Evolutionary conservation across 1,284 basidiomycete species (phyloP).

Genomic region (Microbotryomycetes sp.): DNA sequence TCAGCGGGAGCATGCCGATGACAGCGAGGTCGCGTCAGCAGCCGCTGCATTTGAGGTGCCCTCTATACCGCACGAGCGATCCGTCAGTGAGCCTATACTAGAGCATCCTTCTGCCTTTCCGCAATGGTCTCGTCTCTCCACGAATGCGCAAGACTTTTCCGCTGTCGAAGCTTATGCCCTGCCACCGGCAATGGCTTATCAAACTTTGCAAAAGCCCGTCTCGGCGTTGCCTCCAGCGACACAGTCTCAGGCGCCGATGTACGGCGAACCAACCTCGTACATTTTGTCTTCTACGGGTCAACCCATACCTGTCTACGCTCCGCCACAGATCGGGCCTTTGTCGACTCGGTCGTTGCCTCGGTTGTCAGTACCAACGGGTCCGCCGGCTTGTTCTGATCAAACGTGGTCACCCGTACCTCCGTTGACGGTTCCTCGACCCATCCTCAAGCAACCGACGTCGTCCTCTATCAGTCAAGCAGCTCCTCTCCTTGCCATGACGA

Average conservation of each 20-base stretch:
- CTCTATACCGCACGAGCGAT: neutral
- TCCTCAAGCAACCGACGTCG: too few species aligned
- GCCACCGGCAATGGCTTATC: neutral
- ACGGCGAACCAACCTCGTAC: constrained; percentile 15
- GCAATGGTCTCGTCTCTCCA: neutral
- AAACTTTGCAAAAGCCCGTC: neutral
- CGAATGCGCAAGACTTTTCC: too few species aligned
- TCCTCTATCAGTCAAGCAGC: too few species aligned
- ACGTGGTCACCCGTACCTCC: too few species aligned
- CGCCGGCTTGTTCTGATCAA: too few species aligned
- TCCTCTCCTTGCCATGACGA: too few species aligned
- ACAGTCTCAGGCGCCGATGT: neutral
- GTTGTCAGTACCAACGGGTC: neutral
- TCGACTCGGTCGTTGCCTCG: neutral
- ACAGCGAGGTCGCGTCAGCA: neutral
- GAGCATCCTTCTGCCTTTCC: neutral
- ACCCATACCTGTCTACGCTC: constrained; percentile 18
- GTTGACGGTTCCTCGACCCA: too few species aligned
- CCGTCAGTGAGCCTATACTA: neutral
- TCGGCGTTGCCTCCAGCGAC: too few species aligned
- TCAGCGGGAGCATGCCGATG: neutral
- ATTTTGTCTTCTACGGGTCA: constrained; percentile 12
- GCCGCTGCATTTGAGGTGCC: neutral
- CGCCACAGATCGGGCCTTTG: neutral
- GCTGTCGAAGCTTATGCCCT: too few species aligned